These are phyloP conservation scores for Amphichorda felina DNA, from an alignment of 2,329 filamentous ascomycete genomes.

Conservation along the genomic window DNA sequence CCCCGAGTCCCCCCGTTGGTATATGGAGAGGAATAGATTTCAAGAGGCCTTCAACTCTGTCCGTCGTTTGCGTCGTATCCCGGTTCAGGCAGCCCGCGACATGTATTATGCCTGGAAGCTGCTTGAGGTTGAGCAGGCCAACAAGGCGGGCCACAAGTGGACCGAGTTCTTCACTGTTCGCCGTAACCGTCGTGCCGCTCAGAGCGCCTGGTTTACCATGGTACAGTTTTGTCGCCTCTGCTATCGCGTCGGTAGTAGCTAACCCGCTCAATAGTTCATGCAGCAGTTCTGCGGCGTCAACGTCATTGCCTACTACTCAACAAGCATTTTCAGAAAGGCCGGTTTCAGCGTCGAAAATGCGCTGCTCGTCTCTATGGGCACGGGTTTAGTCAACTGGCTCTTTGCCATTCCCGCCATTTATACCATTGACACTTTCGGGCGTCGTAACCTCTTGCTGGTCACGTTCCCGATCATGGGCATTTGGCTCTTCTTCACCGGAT, in stretches of 20 bases:
- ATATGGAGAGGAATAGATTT: conserved; percentile 35
- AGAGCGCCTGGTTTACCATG: conserved; percentile 24
- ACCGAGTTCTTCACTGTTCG: conserved; percentile 24
- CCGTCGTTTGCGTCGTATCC: conserved; percentile 29
- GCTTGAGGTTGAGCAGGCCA: conserved; percentile 16
- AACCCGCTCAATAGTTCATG: conserved; percentile 14
- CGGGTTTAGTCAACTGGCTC: conserved; percentile 44
- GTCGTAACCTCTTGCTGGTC: conserved; percentile 41
- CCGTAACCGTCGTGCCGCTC: conserved; percentile 21
- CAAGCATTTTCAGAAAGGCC: conserved; percentile 25
- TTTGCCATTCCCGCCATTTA: conserved; percentile 46
- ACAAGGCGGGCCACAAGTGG: conserved; percentile 15
- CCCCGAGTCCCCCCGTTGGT: conserved; percentile 41
- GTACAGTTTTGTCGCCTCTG: conserved; percentile 8
- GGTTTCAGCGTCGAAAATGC: conserved; percentile 27
- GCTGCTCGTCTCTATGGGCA: conserved; percentile 42
- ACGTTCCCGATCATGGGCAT: conserved; percentile 47
- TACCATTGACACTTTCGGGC: conserved; percentile 47
- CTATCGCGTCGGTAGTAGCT: background rate
- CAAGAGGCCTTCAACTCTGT: conserved; percentile 32
- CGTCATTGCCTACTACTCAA: conserved; percentile 45
- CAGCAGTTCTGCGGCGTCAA: conserved; percentile 32
- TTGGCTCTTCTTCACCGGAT: conserved; percentile 40
- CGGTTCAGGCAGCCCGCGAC: conserved; percentile 36
- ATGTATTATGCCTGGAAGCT: conserved; percentile 35